Evolutionary conservation across 2,329 filamentous ascomycete species (phyloP), one percentile per base, ranked within the genome.

Genomic region (Capronia coronata): DNA sequence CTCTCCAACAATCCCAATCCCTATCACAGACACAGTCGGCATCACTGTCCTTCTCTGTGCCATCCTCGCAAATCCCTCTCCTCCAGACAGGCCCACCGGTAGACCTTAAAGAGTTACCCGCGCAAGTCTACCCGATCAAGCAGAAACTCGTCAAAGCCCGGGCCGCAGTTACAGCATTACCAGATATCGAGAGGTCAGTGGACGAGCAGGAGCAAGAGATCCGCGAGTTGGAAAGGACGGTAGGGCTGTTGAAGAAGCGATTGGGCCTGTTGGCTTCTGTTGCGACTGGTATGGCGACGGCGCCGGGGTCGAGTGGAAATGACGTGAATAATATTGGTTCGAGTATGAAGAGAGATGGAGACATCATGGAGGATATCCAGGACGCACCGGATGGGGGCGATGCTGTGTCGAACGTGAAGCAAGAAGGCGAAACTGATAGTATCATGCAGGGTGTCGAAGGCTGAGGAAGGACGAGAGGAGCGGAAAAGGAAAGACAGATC

Each of bases 141-240:
- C 83, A 90, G 68, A 87, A 87, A 68, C 78, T 97, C 51, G 84
- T 89, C 65, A 84, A 83, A 59, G 89, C 90, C 43, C 76, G 86
- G 43, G 75, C 59, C 2, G 67, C 69, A 9, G 65, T 74, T 9
- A 64, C 67, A 42, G 43, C 34, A n/a, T 57, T 75, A 32, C 70
- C 71, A 8, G 72, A 74, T 54, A 62, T 72, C n/a, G 60, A 71
- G 6, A 63, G 71, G 27, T 67, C 65, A 10, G 65, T 73, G 11
- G 62, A 61, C 8, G 70, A 75, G 40, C 71, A 74, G 59, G 65
- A 71, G 46, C 59, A 49, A 11, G 71, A 74, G 57, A 73, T 75
- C 38, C 49, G 54, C 23, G 65, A 67, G 48, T 61, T 75, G 30
- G 65, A 73, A 58, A 62, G 63, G 45, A 65, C 63, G 22, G 67